These are phyloP conservation scores for Logfia minima DNA, from an alignment of 129 eudicot species.

Conservation along the genomic window DNA sequence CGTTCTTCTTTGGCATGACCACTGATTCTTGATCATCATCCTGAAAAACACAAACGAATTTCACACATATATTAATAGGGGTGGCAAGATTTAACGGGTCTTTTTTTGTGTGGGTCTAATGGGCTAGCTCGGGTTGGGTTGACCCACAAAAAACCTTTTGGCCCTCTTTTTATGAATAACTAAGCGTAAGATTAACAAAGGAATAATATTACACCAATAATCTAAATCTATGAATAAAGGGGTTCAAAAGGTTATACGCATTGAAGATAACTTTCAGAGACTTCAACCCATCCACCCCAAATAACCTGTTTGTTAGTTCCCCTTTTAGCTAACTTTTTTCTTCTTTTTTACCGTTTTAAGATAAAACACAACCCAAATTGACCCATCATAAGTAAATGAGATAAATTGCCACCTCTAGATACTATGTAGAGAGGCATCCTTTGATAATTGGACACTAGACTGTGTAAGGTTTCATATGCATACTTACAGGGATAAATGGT, in stretches of 20 bases:
- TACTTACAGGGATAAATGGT: conserved; percentile 75
- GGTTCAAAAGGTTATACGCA: background rate
- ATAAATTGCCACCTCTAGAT: background rate
- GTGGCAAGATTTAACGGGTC: background rate
- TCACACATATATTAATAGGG: background rate
- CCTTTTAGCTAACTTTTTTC: too few relatives aligned
- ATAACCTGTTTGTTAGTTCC: background rate
- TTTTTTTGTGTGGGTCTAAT: background rate
- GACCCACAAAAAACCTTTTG: background rate
- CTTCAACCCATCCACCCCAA: background rate
- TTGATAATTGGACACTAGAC: background rate
- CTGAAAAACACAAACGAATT: conserved; percentile 38
- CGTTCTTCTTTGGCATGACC: conserved; percentile 73
- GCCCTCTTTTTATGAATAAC: background rate
- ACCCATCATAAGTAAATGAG: too few relatives aligned
- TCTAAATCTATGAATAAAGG: too few relatives aligned
- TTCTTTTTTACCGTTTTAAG: too few relatives aligned
- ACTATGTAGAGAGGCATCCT: background rate
- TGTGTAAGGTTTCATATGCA: background rate
- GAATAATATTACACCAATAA: too few relatives aligned
- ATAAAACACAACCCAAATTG: background rate
- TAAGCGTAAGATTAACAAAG: background rate
- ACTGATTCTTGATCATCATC: conserved; percentile 89
- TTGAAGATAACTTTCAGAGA: background rate
- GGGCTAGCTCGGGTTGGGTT: background rate